A percentile compares a stretch with the other conserved stretches of the same genome.
phyloP scores from a whole-genome alignment of 2,329 filamentous ascomycete genomes.

The Teratosphaeria nubilosa region DNA sequence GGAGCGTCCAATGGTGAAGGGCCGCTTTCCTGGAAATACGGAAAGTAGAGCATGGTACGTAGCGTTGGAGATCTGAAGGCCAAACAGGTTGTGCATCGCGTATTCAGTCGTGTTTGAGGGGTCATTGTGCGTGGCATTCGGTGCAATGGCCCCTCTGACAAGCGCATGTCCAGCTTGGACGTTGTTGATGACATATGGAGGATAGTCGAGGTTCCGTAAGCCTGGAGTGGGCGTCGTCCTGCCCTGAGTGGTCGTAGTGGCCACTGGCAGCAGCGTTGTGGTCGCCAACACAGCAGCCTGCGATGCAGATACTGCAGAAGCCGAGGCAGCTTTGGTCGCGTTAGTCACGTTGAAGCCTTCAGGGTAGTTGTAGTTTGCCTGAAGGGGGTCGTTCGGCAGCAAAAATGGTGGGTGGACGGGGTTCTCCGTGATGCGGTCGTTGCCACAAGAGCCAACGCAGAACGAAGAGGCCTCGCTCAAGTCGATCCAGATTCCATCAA shows the following conservation, averaged over 20 bases:
- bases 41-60: constrained; percentile 17
- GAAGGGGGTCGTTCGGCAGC: constrained; percentile 55
- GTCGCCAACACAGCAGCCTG: constrained; percentile 30
- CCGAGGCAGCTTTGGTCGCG: constrained; percentile 53
- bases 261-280: constrained; percentile 9
- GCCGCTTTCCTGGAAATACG: constrained; percentile 16
- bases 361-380: constrained; percentile 52
- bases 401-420: constrained; percentile 52
- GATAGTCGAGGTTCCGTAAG: constrained; percentile 20
- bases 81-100: constrained; percentile 19
- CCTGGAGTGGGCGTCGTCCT: constrained; percentile 17
- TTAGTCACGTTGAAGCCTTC: constrained; percentile 63
- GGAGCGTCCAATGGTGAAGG: constrained; percentile 17
- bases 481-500: constrained; percentile 20
- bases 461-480: constrained; percentile 15
- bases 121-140: constrained; percentile 17
- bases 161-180: constrained; percentile 14
- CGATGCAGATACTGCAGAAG: constrained; percentile 43
- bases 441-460: constrained; percentile 17
- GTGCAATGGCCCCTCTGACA: constrained; percentile 6
- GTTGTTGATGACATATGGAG: constrained; percentile 25
- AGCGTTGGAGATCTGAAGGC: constrained; percentile 14
- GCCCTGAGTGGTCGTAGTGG: constrained; percentile 8
- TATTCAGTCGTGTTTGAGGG: constrained; percentile 12
- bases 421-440: constrained; percentile 10